Evolutionary conservation across 306 rosid species (phyloP), one percentile per base, ranked within the genome.

Genomic region (Leucaena leucocephala): DNA sequence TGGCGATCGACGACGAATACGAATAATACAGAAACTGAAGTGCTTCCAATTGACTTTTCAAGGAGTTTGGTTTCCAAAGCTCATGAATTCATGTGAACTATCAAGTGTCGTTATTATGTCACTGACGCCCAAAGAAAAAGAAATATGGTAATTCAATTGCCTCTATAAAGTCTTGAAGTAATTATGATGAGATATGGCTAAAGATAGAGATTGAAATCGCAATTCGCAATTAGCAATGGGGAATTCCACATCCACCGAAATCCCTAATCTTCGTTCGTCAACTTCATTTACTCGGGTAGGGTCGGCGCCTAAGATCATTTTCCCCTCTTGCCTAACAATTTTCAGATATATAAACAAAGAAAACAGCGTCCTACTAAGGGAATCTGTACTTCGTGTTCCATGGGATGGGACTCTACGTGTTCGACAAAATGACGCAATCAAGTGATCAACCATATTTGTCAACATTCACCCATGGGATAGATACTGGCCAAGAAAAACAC

Each of bases 371-470:
- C 4, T 21, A 5, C 10, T 0, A 40, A 4, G 71, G 46, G 46
- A 68, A 68, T 8, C 36, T 19, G 67, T 27, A 5, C 67, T 33
- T 74, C 17, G 15, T 19, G 7, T 33, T 19, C 4, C 64, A 58
- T 9, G 36, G 36, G 36, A 9, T 75, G 49, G 80, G 64, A 63
- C 11, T 63, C 27, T 9, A 45, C 38, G 27, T 64, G 72, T 64
- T 64, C 43, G 80, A 36, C 64, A n/a, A 35, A 76, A 63, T 54
- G 35, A 58, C 38, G 36, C 71, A 80, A 65, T 55, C 54, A 52
- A 62, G 27, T 0, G 27, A 27, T 27, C 27, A 27, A 65, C 39
- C 13, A 42, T 27, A 21, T 21, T 40, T 40, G 17, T 57, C 42
- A 44, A 39, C 58, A 5, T 49, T 43, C 35, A 9, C 52, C 19